Base-by-base conservation (phyloP, 106 monocot species). In the Triglochin maritima region DNA sequence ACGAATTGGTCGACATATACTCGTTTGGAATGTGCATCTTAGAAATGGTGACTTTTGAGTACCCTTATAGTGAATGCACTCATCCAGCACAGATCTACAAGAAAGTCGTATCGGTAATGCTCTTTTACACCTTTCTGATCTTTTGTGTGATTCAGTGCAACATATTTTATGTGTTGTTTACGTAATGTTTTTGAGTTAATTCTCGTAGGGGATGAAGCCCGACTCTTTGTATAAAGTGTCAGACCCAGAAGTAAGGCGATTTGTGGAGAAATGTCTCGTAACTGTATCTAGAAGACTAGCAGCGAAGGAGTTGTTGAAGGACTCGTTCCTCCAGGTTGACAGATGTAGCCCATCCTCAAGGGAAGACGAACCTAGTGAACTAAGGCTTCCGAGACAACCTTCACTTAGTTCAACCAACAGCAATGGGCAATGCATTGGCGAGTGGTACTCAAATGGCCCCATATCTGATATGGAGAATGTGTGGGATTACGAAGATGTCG, bases 1-100 rank as follows among this genome's bases (percentile, higher is more conserved):
- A 95, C 55, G 95, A 95, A 70, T 67, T 90, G 56, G 90, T 87
- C 6, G 95, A 95, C 56, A 87, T 95, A 17, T 95, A 95, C 76
- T 95, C 95, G 10, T 95, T 95, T 61, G 95, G 95, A 14, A 90
- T 95, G 90, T 95, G 95, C 54, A 77, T 95, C 4, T 70, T 95
- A 48, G 95, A 95, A 74, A 95, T 95, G 90, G 85, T 87, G 9
- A 90, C 95, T 46, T 85, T 87, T 15, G 95, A 95, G 60, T 95
- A 95, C 57, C 95, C 95, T 4, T 95, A 95, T 56, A 90, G 87
- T 4, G 95, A 95, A 72, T 95, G 95, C 72, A 79, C 83, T 2
- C 89, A 95, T 70, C 87, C 95, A 14, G 87, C 81, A 4, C 90
- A 95, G 56, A 95, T 95, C 79, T 95, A 95, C 78, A 87, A 95